Evolutionary conservation across 768 basidiomycete genomes (phyloP), one percentile per base, ranked within the genome.

Genomic region (Aureoboletus auriporus): DNA sequence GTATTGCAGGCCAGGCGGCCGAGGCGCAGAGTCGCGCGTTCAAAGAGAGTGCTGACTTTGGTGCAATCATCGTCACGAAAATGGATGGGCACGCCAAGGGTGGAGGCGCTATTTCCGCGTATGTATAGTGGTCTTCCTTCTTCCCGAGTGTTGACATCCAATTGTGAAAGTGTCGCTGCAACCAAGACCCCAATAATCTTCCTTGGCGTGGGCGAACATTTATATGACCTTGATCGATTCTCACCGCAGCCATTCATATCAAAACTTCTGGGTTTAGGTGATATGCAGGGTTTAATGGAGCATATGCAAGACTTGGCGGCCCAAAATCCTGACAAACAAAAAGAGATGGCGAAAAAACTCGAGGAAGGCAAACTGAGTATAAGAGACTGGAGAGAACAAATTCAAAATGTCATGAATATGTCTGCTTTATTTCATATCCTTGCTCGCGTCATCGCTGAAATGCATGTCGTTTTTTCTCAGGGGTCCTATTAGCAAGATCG

Each of bases 51-150:
- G 90, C 93, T 17, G 83, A 96, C 64, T 99, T 99, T 64, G 96
- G 95, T 49, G 96, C 95, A 2, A 99, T 99, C 56, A 96, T 99
- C 51, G 96, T 99, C 13, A 99, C 96, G 10, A 99, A 99, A 71
- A 92, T 99, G 84, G 96, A 99, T 59, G 96, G 96, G 5, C 96
- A 99, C 60, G 96, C 96, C 1, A 98, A 96, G 66, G 96, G 96
- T 47, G 96, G 96, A 67, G 96, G 96, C 20, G 96, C 96, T 28
- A 98, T 99, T 51, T 99, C 96, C 39, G 95, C 95, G 95, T 97
- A 71, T 51, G 93, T 77, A 17, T 36, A 31, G 28, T 5, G 2
- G 2, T 33, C 17, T 28, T 33, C 23, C 37, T 47, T 17, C 8
- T 20, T 38, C 9, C 27, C 29, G 23, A 43, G 16, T 11, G n/a